Conservation (phyloP, 2,329 filamentous ascomycete species). For the Hypoxylon sp. region DNA sequence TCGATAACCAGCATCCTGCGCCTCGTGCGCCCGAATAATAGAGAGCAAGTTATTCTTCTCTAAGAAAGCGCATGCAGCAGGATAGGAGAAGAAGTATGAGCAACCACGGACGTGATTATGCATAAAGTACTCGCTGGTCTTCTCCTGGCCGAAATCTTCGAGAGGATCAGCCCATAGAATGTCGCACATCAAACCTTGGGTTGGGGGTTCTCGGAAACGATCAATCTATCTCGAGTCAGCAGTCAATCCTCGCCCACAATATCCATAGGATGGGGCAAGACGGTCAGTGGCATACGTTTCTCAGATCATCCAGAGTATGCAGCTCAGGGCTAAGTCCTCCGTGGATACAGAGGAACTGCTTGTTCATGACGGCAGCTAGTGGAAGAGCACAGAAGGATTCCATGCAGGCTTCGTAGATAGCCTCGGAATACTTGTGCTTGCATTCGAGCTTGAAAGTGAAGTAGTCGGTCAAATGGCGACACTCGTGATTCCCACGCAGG, state of each 20-base stretch:
- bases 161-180: slow-evolving; percentile 98
- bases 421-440: slow-evolving; percentile 99
- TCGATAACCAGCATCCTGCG: slow-evolving; percentile 97
- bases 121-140: slow-evolving; percentile 96
- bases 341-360: slow-evolving; percentile 99
- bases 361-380: slow-evolving; percentile 98
- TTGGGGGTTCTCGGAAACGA: slow-evolving; percentile 96
- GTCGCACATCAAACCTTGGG: slow-evolving; percentile 98
- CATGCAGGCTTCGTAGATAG: slow-evolving; percentile 97
- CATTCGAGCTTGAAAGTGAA: slow-evolving; percentile 99
- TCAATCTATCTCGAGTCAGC: slow-evolving; percentile 76
- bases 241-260: slow-evolving; percentile 28
- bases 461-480: slow-evolving; percentile 98
- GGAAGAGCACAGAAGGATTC: slow-evolving; percentile 97
- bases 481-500: slow-evolving; percentile 97
- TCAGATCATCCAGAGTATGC: slow-evolving; percentile 94
- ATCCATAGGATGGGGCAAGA: slow-evolving; percentile 2
- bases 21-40: slow-evolving; percentile 97
- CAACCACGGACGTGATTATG: slow-evolving; percentile 99
- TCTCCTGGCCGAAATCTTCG: slow-evolving; percentile 98
- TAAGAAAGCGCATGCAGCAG: slow-evolving; percentile 94
- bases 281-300: slow-evolving; percentile 73
- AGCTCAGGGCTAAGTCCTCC: slow-evolving; percentile 96
- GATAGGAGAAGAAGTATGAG: slow-evolving; percentile 99
- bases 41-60: slow-evolving; percentile 99